Evolutionary conservation across 2,329 filamentous ascomycete genomes (phyloP), one percentile per base, ranked within the genome.

Genomic region (Diplodia sapinea): DNA sequence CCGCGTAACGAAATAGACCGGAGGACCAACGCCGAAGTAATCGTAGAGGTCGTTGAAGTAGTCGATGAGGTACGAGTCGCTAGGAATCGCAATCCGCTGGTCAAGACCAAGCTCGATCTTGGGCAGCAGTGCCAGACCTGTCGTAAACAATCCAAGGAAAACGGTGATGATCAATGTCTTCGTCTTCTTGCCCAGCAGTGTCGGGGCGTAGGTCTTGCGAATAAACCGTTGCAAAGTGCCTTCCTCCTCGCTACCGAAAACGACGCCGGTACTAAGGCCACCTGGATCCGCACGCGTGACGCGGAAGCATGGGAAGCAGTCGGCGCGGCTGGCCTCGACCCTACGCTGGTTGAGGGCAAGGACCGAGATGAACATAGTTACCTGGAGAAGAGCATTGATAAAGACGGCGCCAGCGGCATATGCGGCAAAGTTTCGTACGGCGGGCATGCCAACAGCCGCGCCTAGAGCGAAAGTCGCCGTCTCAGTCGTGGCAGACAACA

Each of bases 31-130:
- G 69, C 94, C 91, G 73, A 98, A 91, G 77, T 99, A 99, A 69
- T 89, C 88, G 77, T 97, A 96, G 36, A 99, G 83, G 76, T 99
- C 95, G 74, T 98, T 93, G 80, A 99, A 99, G 79, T 97, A 99
- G 11, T 91, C 88, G 70, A 99, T 97, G 62, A 99, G 83, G 77
- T 99, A 99, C 1, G 94, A 98, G 74, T 92, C 94, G 71, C 91
- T 92, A 0, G 95, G 95, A 68, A 99, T 91, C 12, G 95, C 95
- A 66, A 97, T 94, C 20, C 95, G 89, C 80, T 99, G 95, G 75
- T 99, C 95, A 33, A 99, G 84, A 0, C 95, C 95, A 51, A 99
- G 87, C 72, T 94, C 81, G 20, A 99, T 88, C 70, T 90, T 87
- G 0, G 95, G 96, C 17, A 98, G 85, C 38, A 99, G 82, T 1